These are phyloP conservation scores for Rutidosis leptorrhynchoides DNA, from an alignment of 129 eudicot genomes.

Conservation along the genomic window DNA sequence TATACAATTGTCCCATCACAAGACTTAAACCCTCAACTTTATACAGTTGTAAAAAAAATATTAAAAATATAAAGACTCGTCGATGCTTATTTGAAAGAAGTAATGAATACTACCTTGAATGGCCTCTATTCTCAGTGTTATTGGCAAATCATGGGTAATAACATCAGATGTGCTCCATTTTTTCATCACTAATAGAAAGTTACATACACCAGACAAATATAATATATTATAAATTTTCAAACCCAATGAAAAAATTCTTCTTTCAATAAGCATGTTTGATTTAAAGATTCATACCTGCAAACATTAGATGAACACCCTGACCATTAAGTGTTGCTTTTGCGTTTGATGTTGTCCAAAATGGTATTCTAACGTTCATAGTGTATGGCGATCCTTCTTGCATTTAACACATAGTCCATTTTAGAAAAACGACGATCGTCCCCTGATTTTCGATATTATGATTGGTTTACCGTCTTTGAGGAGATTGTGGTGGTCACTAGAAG, in stretches of 20 bases:
- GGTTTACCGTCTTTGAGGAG: conserved; percentile 51
- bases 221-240: conserved; percentile 11
- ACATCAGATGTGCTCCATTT: conserved; percentile 61
- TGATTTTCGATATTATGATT: neutral
- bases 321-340: conserved; percentile 53
- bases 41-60: no score
- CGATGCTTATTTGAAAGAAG: neutral
- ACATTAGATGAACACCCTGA: conserved; percentile 39
- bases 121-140: conserved; percentile 59
- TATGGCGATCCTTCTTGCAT: conserved; percentile 43
- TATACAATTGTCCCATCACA: no score
- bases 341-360: conserved; percentile 53
- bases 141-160: conserved; percentile 58
- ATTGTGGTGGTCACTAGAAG: conserved; percentile 51
- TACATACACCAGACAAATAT: conserved; percentile 47
- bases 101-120: conserved; percentile 58
- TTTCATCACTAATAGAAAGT: conserved; percentile 51
- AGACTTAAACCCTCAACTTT: no score
- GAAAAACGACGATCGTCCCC: neutral
- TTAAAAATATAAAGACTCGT: no score
- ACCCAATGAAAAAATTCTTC: neutral
- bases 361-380: conserved; percentile 72
- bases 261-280: neutral
- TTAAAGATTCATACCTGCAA: conserved; percentile 46
- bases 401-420: neutral